Base-by-base conservation (phyloP, 306 rosid genomes). In the Acacia confusa region DNA sequence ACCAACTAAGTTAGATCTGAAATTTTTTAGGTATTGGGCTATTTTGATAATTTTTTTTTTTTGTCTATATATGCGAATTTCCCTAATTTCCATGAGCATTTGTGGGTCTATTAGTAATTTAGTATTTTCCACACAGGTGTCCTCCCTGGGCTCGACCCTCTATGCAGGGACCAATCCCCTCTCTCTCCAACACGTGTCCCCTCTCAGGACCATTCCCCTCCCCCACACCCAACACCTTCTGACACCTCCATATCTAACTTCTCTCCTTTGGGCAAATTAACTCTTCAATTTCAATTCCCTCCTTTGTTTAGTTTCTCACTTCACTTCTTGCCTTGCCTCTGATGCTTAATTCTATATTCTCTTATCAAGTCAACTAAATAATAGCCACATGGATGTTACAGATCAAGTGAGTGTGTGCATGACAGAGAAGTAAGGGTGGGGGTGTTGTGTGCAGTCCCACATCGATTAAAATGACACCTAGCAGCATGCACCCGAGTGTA, bases 401-500 rank as follows among this genome's bases (percentile, higher is more conserved):
- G 7, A 6, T 36, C 6, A 36, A 5, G 40, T 6, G 8, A 36
- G 40, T 36, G 40, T 36, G 40, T 36, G 40, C 40, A 6, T 36
- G 40, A 36, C 8, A 36, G 40, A 36, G 40, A 36, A 36, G 40
- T 36, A 5, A 36, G 7, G 40, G 7, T 36, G 40, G 40, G 38
- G 40, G 40, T 36, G 40, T 36, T 36, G 40, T 6, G 7, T 6
- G 7, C 5, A 36, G 0, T 36, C 40, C 1, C 7, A 6, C 7
- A 6, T 36, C 6, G 6, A 6, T 5, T 6, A 36, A 36, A 36
- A 36, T 36, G 40, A 0, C 40, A 34, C 38, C 17, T 83, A 83
- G 83, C 92, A 88, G 75, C 78, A 78, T 55, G 87, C 61, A 87
- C 81, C 82, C 87, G 84, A 84, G 83, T 84, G 82, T 89, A n/a